Evolutionary conservation across 169 alveolate genomes (phyloP), one percentile per base, ranked within the genome.

Genomic region (Cryptosporidium sp.): DNA sequence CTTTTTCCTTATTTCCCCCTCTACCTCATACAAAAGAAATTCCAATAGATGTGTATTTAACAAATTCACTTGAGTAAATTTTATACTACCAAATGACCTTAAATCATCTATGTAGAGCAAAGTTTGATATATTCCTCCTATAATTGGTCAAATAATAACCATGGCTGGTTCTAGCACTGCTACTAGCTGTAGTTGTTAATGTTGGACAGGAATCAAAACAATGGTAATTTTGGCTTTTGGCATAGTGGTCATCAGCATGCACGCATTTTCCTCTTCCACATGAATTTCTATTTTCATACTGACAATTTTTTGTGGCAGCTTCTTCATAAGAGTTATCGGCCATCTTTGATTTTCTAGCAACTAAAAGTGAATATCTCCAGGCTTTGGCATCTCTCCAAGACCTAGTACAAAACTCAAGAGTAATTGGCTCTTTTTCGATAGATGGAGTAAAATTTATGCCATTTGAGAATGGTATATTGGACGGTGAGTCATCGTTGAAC

Each of bases 321-420:
- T 65, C 21, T n/a, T 16, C 29, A 7, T 61, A 33, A 16, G 75
- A 26, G 3, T 69, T 39, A 37, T 80, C 75, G 14, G 60, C 51
- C 42, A 80, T 61, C 42, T 61, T 60, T 56, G 89, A 80, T 48
- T 65, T 80, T 48, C 89, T 80, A 52, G 75, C 75, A 26, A 80
- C 89, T 7, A 80, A 26, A 26, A 80, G 89, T 4, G 89, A 62
- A 26, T 80, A 80, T 62, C 89, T 80, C 89, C 89, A 80, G 29
- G 89, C 89, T 26, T 65, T 51, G 35, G 89, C 89, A 33, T 80
- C 89, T 62, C 89, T 60, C 89, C 89, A 80, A 37, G 89, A 80
- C 23, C 89, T 80, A 14, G 89, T 80, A 33, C 89, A 80, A 29
- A 80, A 18, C 39, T 80, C 69, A 12, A 80, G 52, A 21, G 73